phyloP scores from a whole-genome alignment of 352 stramenopile genomes.

The Phytophthora cryptogea region DNA sequence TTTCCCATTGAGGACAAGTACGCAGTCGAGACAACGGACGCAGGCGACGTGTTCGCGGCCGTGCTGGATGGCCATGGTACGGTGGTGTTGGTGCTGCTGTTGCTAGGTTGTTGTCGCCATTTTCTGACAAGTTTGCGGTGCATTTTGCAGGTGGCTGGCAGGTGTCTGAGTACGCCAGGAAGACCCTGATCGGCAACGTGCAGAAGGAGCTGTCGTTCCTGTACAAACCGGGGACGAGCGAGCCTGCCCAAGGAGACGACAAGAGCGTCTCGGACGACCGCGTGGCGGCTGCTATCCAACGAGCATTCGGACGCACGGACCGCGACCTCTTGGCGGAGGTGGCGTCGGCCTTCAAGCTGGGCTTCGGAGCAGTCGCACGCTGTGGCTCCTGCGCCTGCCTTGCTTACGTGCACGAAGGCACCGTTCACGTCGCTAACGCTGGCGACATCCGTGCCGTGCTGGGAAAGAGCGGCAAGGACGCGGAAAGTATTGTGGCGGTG shows the following conservation, averaged over 20 bases:
- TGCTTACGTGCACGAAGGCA: constrained; percentile 73
- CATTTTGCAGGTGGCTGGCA: constrained; percentile 87
- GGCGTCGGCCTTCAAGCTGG: constrained; percentile 86
- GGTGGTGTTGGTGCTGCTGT: neutral
- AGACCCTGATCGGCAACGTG: constrained; percentile 82
- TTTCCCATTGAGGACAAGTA: constrained; percentile 86
- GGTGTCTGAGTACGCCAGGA: constrained; percentile 88
- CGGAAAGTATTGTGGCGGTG: constrained; percentile 51
- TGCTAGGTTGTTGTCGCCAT: neutral
- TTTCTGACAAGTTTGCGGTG: neutral
- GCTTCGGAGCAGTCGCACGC: constrained; percentile 88
- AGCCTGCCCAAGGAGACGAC: constrained; percentile 32
- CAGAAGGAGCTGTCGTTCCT: constrained; percentile 67
- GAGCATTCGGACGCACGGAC: constrained; percentile 88
- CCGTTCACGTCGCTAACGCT: constrained; percentile 87
- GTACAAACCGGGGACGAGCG: constrained; percentile 37
- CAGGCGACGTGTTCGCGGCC: constrained; percentile 84
- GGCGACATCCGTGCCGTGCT: constrained; percentile 87
- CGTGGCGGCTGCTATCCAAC: constrained; percentile 71
- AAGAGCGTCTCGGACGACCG: constrained; percentile 46
- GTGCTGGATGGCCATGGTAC: constrained; percentile 92
- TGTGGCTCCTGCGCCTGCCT: constrained; percentile 90
- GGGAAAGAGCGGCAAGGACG: constrained; percentile 51
- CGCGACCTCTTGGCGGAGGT: constrained; percentile 85
- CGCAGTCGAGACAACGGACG: constrained; percentile 63